Evolutionary conservation across 2,329 filamentous ascomycete species (phyloP).

Genomic region (Tolypocladium ovalisporum): DNA sequence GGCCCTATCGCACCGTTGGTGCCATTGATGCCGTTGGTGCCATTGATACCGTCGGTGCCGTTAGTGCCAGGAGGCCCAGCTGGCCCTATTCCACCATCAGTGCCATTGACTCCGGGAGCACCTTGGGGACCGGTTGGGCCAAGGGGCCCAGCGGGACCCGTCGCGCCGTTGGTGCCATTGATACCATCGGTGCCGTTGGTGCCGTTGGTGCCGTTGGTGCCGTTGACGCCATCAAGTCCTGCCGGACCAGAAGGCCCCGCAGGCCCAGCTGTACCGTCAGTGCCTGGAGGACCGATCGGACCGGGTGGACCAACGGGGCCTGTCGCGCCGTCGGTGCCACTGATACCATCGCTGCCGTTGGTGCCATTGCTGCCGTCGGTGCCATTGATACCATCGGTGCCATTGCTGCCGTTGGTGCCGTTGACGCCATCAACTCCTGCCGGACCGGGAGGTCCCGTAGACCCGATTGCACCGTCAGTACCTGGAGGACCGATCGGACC

Average conservation of each 20-base stretch:
- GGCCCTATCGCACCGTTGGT: neutral
- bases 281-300: neutral
- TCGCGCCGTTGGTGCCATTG: neutral
- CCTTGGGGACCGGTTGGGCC: neutral
- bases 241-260: neutral
- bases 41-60: neutral
- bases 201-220: neutral
- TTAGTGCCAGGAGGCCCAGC: neutral
- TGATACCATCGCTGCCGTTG: too few relatives aligned
- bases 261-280: neutral
- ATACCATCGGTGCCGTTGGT: too few relatives aligned
- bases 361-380: neutral
- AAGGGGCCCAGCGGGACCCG: neutral
- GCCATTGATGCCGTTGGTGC: neutral
- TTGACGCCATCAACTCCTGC: too few relatives aligned
- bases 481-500: neutral
- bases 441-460: too few relatives aligned
- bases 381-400: neutral
- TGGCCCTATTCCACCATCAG: too few relatives aligned
- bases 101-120: neutral
- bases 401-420: neutral
- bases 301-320: neutral
- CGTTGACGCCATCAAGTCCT: neutral
- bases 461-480: neutral
- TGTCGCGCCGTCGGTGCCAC: neutral